These are phyloP conservation scores for Bauhinia variegata DNA, from an alignment of 306 rosid species.

Conservation along the genomic window DNA sequence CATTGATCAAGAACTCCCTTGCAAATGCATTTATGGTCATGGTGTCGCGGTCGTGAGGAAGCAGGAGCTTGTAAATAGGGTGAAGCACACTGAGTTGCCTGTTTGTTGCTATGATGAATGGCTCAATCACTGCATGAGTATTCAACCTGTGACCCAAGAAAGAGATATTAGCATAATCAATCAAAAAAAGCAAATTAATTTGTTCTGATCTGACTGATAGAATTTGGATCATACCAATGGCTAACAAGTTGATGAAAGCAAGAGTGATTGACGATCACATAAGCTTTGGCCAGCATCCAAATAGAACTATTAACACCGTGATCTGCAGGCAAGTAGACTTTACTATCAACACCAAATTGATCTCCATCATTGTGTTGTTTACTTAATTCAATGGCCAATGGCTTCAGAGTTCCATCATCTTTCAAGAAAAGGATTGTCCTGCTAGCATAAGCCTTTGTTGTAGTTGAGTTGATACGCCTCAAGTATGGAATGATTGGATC, in stretches of 20 bases:
- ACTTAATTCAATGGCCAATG: slow-evolving; percentile 71
- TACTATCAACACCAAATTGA: slow-evolving; percentile 49
- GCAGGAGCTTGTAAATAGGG: slow-evolving; percentile 43
- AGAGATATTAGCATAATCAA: neutral
- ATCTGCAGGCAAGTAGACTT: slow-evolving; percentile 55
- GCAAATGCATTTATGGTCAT: slow-evolving; percentile 49
- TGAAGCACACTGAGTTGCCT: slow-evolving; percentile 50
- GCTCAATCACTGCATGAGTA: slow-evolving; percentile 84
- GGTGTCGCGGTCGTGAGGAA: slow-evolving; percentile 50
- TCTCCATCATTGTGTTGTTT: slow-evolving; percentile 62
- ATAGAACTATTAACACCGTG: slow-evolving; percentile 57
- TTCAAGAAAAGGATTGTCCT: slow-evolving; percentile 69
- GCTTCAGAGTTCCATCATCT: slow-evolving; percentile 72
- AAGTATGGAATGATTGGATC: slow-evolving; percentile 62
- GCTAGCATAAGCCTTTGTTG: slow-evolving; percentile 58
- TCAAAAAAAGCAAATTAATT: neutral
- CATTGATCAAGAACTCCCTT: slow-evolving; percentile 43
- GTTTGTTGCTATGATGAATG: slow-evolving; percentile 53
- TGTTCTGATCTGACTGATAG: neutral
- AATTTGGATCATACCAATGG: slow-evolving; percentile 61
- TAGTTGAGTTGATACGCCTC: slow-evolving; percentile 54
- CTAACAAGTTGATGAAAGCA: slow-evolving; percentile 75
- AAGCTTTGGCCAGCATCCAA: slow-evolving; percentile 81
- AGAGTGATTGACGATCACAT: slow-evolving; percentile 67
- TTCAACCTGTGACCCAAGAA: slow-evolving; percentile 53